Percentiles rank a stretch among this genome's conserved stretches.
phyloP scores from a whole-genome alignment of 2,329 filamentous ascomycete genomes.

The Fusarium scirpi region DNA sequence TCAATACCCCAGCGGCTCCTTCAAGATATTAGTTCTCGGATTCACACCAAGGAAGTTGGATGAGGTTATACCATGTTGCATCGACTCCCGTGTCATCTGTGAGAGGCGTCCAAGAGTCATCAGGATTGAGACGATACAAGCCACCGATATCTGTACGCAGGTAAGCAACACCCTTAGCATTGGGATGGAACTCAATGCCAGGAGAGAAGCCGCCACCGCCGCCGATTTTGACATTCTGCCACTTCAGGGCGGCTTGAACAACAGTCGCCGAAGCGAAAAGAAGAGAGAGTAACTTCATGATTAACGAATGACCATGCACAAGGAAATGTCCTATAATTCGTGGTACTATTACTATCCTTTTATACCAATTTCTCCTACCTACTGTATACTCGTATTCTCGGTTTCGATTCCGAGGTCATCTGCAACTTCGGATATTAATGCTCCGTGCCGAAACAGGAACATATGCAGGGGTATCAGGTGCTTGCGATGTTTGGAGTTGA shows the following conservation, averaged over 20 bases:
- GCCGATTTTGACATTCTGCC: slow-evolving; percentile 38
- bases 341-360: not conserved
- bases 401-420: not conserved
- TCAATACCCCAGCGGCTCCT: slow-evolving; percentile 70
- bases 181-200: slow-evolving; percentile 40
- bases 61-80: slow-evolving; percentile 11
- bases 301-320: not conserved
- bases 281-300: slow-evolving; percentile 28
- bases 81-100: slow-evolving; percentile 29
- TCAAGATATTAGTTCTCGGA: not conserved
- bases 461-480: not conserved
- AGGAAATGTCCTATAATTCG: not conserved
- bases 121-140: slow-evolving; percentile 33
- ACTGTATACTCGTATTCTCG: not conserved
- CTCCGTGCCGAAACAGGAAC: slow-evolving; percentile 6
- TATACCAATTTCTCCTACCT: not conserved
- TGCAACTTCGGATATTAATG: not conserved
- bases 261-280: slow-evolving; percentile 16
- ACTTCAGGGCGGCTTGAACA: slow-evolving; percentile 23
- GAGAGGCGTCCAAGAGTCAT: slow-evolving; percentile 38
- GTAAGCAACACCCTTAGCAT: slow-evolving; percentile 32
- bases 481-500: not conserved
- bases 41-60: fast-evolving
- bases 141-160: slow-evolving; percentile 38
- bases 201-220: slow-evolving; percentile 33